These are phyloP conservation scores for Gossypium rotundifolium DNA, from an alignment of 345 rosid genomes.

Conservation along the genomic window DNA sequence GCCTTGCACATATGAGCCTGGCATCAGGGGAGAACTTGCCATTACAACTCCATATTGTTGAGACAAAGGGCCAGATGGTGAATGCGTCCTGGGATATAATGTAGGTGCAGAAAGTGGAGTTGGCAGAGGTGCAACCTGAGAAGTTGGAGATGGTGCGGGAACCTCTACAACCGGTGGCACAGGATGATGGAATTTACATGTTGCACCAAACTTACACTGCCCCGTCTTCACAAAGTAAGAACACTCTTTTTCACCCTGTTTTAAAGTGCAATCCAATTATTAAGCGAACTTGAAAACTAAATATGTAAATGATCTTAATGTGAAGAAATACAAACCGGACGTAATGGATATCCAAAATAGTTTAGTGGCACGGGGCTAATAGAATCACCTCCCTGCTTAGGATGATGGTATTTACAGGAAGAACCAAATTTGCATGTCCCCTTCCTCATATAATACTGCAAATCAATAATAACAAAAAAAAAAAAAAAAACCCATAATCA, in stretches of 20 bases:
- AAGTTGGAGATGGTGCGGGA: constrained; percentile 42
- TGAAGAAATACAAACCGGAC: constrained; percentile 57
- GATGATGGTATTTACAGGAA: constrained; percentile 93
- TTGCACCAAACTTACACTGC: constrained; percentile 78
- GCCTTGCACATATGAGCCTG: constrained; percentile 61
- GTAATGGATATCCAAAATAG: constrained; percentile 72
- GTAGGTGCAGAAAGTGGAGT: constrained; percentile 30
- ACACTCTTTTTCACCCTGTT: constrained; percentile 91
- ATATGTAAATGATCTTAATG: not conserved
- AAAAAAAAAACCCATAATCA: too few relatives aligned
- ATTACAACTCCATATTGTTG: constrained; percentile 69
- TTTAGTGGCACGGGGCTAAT: constrained; percentile 44
- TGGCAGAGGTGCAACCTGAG: constrained; percentile 45
- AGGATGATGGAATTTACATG: constrained; percentile 91
- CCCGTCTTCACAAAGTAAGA: constrained; percentile 82
- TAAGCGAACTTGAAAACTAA: constrained; percentile 6
- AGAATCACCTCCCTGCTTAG: constrained; percentile 66
- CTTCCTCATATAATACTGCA: constrained; percentile 81
- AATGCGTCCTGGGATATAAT: constrained; percentile 52
- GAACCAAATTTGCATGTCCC: constrained; percentile 92
- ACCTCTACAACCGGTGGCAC: constrained; percentile 44
- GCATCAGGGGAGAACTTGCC: constrained; percentile 70
- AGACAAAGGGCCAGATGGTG: constrained; percentile 51
- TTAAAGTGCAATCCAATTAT: constrained; percentile 6
- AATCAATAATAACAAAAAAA: not conserved